These are phyloP conservation scores for Aspergillus texensis DNA, from an alignment of 2,329 filamentous ascomycete species.

Conservation along the genomic window DNA sequence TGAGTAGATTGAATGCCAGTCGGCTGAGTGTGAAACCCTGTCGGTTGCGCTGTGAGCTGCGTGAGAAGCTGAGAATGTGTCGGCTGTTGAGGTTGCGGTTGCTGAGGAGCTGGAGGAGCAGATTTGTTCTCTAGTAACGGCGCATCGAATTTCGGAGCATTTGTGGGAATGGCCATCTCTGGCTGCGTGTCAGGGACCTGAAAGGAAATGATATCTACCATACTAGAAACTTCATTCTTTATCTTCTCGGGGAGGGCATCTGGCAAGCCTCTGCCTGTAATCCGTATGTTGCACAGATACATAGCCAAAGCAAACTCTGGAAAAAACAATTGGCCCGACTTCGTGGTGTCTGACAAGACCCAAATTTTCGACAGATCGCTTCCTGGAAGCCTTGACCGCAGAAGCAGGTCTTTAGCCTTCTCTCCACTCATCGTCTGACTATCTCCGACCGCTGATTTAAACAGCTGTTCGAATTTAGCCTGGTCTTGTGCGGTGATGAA, in stretches of 20 bases:
- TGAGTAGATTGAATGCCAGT: slow-evolving; percentile 66
- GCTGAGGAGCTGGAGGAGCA: slow-evolving; percentile 58
- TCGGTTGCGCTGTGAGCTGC: slow-evolving; percentile 58
- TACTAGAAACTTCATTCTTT: slow-evolving; percentile 96
- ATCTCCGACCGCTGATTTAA: slow-evolving; percentile 90
- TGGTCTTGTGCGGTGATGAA: slow-evolving; percentile 97
- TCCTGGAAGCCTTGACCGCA: slow-evolving; percentile 86
- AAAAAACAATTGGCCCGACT: slow-evolving; percentile 93
- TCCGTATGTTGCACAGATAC: slow-evolving; percentile 94
- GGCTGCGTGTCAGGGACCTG: slow-evolving; percentile 75
- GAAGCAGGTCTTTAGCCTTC: slow-evolving; percentile 83
- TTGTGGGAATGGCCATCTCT: slow-evolving; percentile 58
- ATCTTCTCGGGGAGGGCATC: slow-evolving; percentile 76
- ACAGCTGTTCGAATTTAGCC: slow-evolving; percentile 94
- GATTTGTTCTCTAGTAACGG: slow-evolving; percentile 53
- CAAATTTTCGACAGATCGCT: slow-evolving; percentile 91
- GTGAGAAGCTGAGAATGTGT: slow-evolving; percentile 67
- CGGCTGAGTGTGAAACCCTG: slow-evolving; percentile 61
- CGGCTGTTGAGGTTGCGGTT: slow-evolving; percentile 70
- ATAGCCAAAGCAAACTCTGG: slow-evolving; percentile 97
- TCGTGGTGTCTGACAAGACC: slow-evolving; percentile 92
- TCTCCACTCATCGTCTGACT: slow-evolving; percentile 85
- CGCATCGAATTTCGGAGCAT: slow-evolving; percentile 71
- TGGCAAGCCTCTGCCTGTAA: slow-evolving; percentile 84
- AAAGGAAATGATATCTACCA: slow-evolving; percentile 99